These are phyloP conservation scores for Tetradesmus lagerheimii DNA, from an alignment of 139 green algal genomes.

Conservation along the genomic window DNA sequence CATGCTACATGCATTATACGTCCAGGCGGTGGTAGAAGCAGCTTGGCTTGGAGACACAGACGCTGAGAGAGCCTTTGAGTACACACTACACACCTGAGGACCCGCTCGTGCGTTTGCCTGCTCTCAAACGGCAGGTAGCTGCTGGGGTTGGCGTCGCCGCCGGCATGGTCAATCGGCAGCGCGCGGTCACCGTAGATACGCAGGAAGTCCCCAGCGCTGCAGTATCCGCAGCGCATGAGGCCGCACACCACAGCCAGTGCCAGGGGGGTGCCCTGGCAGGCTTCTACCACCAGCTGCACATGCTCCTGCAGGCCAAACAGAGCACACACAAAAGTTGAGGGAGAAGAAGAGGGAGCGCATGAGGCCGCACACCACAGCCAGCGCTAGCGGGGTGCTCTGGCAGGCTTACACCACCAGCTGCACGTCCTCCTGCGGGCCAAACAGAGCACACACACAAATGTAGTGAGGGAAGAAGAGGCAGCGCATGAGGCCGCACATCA, in stretches of 20 bases:
- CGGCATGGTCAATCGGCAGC: constrained; percentile 9
- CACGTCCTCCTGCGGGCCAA: neutral
- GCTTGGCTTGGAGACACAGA: no score
- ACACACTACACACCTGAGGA: constrained; percentile 34
- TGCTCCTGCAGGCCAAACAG: constrained; percentile 11
- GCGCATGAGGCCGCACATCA: constrained; percentile 30
- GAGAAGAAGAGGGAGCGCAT: no score
- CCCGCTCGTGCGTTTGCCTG: constrained; percentile 18
- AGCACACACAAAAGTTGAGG: no score
- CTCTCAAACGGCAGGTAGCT: constrained; percentile 44
- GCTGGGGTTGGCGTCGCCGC: neutral
- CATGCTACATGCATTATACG: no score
- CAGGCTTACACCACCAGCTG: neutral
- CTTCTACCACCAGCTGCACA: neutral
- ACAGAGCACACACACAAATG: no score
- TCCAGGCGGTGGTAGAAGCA: no score
- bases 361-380: constrained; percentile 25
- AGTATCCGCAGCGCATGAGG: constrained; percentile 40
- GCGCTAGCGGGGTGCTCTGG: constrained; percentile 1
- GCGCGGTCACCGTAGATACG: constrained; percentile 22
- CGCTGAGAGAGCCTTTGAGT: no score
- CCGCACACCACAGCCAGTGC: constrained; percentile 31
- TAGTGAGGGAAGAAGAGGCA: no score
- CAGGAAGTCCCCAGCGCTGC: constrained; percentile 22
- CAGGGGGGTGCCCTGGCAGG: constrained; percentile 6